Percentiles rank a stretch among this genome's conserved stretches.
Evolutionary conservation across 805 yeast genomes (phyloP).

Genomic region (Lipomyces yamadae): DNA sequence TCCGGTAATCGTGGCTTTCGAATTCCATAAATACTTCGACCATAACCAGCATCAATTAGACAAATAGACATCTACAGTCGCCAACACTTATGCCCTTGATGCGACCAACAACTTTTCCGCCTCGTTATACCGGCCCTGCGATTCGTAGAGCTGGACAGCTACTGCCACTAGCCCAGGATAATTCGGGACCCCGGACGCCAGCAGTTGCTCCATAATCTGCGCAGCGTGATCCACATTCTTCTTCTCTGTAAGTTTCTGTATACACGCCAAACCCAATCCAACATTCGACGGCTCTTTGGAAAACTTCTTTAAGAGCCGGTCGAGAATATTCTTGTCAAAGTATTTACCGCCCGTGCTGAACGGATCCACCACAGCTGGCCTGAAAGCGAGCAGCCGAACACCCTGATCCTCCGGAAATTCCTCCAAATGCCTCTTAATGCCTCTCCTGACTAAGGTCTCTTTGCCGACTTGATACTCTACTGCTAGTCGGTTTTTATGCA

Average conservation of each 20-base stretch:
- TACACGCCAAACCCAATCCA: conserved; percentile 41
- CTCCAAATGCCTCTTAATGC: conserved; percentile 30
- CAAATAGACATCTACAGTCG: background rate
- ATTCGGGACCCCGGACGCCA: conserved; percentile 15
- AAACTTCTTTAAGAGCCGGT: conserved; percentile 39
- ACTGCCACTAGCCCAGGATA: conserved; percentile 56
- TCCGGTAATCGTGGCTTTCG: conserved; percentile 9
- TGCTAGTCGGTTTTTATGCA: conserved; percentile 26
- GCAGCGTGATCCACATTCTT: conserved; percentile 42
- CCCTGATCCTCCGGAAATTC: conserved; percentile 31
- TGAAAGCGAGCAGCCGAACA: conserved; percentile 21
- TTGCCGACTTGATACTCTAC: conserved; percentile 33
- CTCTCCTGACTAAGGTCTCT: conserved; percentile 28
- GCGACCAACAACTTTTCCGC: conserved; percentile 45
- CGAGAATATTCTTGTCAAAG: conserved; percentile 32
- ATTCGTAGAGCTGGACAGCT: conserved; percentile 57
- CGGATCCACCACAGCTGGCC: conserved; percentile 32
- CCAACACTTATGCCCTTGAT: conserved; percentile 40
- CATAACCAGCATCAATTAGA: background rate
- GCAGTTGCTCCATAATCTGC: conserved; percentile 37
- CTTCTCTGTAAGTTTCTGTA: conserved; percentile 39
- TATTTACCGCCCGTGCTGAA: conserved; percentile 33
- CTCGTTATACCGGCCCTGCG: conserved; percentile 49
- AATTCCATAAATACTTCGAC: background rate
- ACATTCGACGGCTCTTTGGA: conserved; percentile 42